phyloP scores from a whole-genome alignment of 345 rosid species.

The Cardiospermum halicacabum region DNA sequence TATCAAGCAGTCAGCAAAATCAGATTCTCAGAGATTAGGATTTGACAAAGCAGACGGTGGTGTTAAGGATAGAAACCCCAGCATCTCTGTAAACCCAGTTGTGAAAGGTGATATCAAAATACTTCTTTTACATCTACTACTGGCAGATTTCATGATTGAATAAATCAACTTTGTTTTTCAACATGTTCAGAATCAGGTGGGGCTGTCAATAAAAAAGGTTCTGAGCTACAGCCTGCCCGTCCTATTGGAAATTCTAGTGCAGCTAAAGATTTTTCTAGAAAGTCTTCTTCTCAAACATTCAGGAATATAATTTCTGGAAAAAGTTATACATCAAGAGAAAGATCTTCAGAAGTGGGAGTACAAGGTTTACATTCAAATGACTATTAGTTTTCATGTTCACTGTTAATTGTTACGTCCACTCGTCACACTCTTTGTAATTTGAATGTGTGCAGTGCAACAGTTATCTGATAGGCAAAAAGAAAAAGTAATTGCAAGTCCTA shows the following conservation, averaged over 20 bases:
- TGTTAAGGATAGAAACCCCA: constrained; percentile 10
- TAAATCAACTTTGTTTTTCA: constrained; percentile 8
- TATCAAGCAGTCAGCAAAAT: constrained; percentile 7
- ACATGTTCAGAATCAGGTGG: constrained; percentile 5
- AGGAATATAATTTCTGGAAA: constrained; percentile 8
- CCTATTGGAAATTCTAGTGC: neutral
- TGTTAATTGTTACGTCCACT: too few relatives aligned
- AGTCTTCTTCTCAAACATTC: too few relatives aligned
- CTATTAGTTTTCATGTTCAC: too few relatives aligned
- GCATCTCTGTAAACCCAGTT: constrained; percentile 14
- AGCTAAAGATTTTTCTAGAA: constrained; percentile 25
- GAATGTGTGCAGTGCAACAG: constrained; percentile 33
- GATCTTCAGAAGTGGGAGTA: constrained; percentile 22
- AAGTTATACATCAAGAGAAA: constrained; percentile 6
- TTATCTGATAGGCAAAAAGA: constrained; percentile 34
- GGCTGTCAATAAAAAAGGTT: neutral
- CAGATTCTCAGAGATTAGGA: constrained; percentile 8
- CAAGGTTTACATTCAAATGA: too few relatives aligned
- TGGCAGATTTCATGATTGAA: neutral
- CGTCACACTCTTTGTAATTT: constrained; percentile 4
- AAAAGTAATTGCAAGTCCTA: constrained; percentile 11
- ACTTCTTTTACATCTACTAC: neutral
- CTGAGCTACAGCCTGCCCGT: neutral
- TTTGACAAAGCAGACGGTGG: constrained; percentile 3
- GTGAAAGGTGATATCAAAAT: constrained; percentile 15